Conservation (phyloP, 75 land plant species). For the Azolla pinnata region DNA sequence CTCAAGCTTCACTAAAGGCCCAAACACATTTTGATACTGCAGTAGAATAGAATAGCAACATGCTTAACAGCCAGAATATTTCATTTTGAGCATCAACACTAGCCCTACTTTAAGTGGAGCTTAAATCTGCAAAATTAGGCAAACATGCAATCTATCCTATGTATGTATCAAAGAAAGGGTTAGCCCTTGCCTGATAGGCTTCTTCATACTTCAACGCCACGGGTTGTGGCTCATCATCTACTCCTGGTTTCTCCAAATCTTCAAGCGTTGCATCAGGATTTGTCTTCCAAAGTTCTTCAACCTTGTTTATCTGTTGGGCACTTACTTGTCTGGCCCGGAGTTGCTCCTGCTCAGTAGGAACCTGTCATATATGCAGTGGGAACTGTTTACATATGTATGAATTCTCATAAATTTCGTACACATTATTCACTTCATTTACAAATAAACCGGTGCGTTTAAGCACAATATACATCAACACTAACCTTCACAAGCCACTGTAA, state of each 20-base stretch:
- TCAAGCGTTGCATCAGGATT: conserved; percentile 96
- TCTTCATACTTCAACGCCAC: conserved; percentile 95
- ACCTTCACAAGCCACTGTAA: conserved; percentile 99
- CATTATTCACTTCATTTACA: too few relatives aligned
- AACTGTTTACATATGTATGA: too few relatives aligned
- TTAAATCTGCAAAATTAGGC: too few relatives aligned
- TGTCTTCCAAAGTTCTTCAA: conserved; percentile 97
- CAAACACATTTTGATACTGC: conserved; percentile 99
- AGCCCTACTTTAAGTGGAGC: too few relatives aligned
- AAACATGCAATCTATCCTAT: conserved; percentile 1
- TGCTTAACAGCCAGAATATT: too few relatives aligned
- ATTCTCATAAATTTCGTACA: too few relatives aligned
- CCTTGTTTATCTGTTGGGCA: conserved; percentile 97
- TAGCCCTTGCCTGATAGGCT: conserved; percentile 95
- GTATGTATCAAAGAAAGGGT: too few relatives aligned
- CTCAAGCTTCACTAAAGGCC: conserved; percentile 92
- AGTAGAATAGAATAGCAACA: too few relatives aligned
- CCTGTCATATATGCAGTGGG: conserved; percentile 27
- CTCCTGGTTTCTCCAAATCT: conserved; percentile 99
- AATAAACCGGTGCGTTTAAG: too few relatives aligned
- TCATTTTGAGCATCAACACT: too few relatives aligned
- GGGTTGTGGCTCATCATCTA: conserved; percentile 96
- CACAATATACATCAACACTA: conserved; percentile 7
- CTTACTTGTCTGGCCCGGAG: conserved; percentile 94
- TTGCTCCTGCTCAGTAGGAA: conserved; percentile 98